Evolutionary conservation across 768 basidiomycete species (phyloP).

Genomic region (Krasilnikovozyma curviuscula): DNA sequence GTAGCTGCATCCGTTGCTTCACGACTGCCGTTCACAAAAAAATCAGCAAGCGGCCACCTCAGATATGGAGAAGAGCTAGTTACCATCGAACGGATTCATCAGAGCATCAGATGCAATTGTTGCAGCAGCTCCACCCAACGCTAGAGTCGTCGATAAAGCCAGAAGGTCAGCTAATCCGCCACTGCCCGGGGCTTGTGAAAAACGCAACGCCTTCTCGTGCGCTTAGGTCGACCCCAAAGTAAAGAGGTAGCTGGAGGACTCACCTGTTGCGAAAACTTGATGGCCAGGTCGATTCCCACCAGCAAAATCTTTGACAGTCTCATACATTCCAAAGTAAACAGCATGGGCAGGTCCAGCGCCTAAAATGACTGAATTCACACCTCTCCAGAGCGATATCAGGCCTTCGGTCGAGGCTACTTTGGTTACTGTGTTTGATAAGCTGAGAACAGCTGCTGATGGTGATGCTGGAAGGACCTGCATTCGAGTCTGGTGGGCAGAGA

Average conservation of each 20-base stretch:
- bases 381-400: constrained; percentile 74
- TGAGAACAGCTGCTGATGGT: constrained; percentile 19
- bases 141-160: constrained; percentile 29
- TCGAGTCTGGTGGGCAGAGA: constrained; percentile 47
- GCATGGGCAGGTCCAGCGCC: constrained; percentile 98
- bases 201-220: not conserved
- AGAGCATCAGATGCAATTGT: constrained; percentile 89
- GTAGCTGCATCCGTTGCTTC: constrained; percentile 98
- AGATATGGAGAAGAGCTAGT: constrained; percentile 18
- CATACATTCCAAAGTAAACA: constrained; percentile 89
- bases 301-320: constrained; percentile 77
- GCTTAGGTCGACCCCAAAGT: not conserved
- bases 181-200: not conserved
- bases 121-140: constrained; percentile 79
- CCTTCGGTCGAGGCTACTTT: constrained; percentile 83
- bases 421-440: constrained; percentile 1
- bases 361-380: constrained; percentile 83
- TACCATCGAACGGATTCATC: constrained; percentile 99
- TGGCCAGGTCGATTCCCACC: constrained; percentile 56
- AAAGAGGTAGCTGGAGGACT: constrained; percentile 24
- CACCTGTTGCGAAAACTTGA: constrained; percentile 76
- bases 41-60: constrained; percentile 1
- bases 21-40: constrained; percentile 42
- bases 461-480: constrained; percentile 86
- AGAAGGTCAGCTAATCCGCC: not conserved